These are phyloP conservation scores for Cytospora piceicola DNA, from an alignment of 2,329 filamentous ascomycete genomes.

Conservation along the genomic window DNA sequence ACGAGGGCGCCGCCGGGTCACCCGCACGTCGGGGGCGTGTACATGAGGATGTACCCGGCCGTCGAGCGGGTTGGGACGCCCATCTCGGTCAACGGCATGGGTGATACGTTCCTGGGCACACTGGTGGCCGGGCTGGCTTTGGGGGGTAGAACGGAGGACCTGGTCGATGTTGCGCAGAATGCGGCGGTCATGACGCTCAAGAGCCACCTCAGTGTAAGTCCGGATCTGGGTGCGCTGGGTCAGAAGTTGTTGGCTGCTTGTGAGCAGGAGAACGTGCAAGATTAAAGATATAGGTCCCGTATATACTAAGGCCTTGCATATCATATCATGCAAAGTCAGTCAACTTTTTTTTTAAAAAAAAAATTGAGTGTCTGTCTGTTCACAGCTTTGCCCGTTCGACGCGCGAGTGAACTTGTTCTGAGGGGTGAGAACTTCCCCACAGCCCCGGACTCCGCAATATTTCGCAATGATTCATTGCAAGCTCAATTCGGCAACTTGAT, in stretches of 20 bases:
- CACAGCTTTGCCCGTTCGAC: too few species aligned
- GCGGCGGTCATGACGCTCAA: slow-evolving; percentile 80
- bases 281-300: not conserved
- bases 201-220: slow-evolving; percentile 73
- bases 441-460: too few species aligned
- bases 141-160: slow-evolving; percentile 57
- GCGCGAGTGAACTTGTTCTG: too few species aligned
- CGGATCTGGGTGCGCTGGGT: slow-evolving; percentile 53
- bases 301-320: not conserved
- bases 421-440: too few species aligned
- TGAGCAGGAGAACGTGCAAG: slow-evolving; percentile 47
- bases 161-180: slow-evolving; percentile 80
- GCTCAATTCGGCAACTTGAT: too few species aligned
- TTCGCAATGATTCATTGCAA: too few species aligned
- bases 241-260: slow-evolving; percentile 42
- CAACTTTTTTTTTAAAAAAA: too few species aligned
- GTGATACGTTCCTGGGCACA: slow-evolving; percentile 89
- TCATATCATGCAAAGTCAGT: not conserved
- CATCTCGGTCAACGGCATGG: slow-evolving; percentile 90
- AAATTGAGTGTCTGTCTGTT: too few species aligned
- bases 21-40: slow-evolving; percentile 71
- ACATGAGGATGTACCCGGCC: slow-evolving; percentile 75
- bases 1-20: slow-evolving; percentile 61
- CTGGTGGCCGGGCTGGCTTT: slow-evolving; percentile 77
- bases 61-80: slow-evolving; percentile 70